Conservation (phyloP, 768 basidiomycete genomes). For the Calocera cornea region DNA sequence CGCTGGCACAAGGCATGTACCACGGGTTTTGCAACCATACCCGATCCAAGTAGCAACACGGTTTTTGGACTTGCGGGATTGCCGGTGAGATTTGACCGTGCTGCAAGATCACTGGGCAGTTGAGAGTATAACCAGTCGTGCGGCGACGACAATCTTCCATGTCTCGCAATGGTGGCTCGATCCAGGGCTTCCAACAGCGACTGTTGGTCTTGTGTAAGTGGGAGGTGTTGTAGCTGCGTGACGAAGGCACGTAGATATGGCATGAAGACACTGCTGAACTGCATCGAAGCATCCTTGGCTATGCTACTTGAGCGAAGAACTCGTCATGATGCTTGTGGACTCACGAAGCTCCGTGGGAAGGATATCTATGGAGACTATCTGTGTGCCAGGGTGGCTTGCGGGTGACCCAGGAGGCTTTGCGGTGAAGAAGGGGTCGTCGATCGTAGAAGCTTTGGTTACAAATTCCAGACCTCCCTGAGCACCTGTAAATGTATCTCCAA, state of each 20-base stretch:
- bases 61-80: constrained; percentile 31
- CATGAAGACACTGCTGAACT: constrained; percentile 53
- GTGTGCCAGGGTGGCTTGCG: constrained; percentile 33
- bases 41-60: constrained; percentile 74
- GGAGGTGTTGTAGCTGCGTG: constrained; percentile 26
- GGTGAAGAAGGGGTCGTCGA: constrained; percentile 55
- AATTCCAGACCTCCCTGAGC: constrained; percentile 76
- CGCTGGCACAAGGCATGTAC: constrained; percentile 56
- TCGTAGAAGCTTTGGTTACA: constrained; percentile 58
- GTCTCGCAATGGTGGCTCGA: constrained; percentile 55
- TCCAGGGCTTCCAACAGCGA: constrained; percentile 35
- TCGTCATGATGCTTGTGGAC: background rate
- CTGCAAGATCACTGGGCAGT: constrained; percentile 27
- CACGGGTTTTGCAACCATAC: constrained; percentile 90
- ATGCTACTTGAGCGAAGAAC: background rate
- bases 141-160: constrained; percentile 39
- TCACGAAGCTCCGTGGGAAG: constrained; percentile 61
- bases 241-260: constrained; percentile 57
- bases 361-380: constrained; percentile 85
- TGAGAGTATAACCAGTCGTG: constrained; percentile 47
- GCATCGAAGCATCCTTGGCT: constrained; percentile 58
- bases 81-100: background rate
- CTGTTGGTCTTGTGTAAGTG: constrained; percentile 17
- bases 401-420: constrained; percentile 32
- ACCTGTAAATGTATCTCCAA: background rate